Evolutionary conservation across 2,329 filamentous ascomycete species (phyloP).

Genomic region (Aspergillus latus): DNA sequence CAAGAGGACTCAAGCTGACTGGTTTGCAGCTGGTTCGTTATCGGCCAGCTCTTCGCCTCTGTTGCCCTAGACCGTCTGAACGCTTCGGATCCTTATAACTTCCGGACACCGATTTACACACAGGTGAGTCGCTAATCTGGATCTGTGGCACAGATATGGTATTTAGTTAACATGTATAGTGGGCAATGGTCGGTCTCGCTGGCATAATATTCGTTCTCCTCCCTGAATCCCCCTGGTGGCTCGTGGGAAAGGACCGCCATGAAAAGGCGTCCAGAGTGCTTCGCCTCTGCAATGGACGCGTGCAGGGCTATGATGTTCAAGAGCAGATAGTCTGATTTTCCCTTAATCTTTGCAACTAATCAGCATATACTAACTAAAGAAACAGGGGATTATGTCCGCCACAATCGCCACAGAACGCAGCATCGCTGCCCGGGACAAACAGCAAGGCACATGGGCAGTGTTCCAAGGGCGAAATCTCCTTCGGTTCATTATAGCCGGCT

Average conservation of each 20-base stretch:
- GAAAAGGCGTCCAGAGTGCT: conserved; percentile 28
- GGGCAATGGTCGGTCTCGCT: conserved; percentile 45
- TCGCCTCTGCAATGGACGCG: conserved; percentile 26
- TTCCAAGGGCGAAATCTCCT: conserved; percentile 41
- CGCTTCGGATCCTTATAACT: conserved; percentile 33
- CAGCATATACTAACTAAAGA: neutral
- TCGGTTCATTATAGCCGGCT: conserved; percentile 39
- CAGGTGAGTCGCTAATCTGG: conserved; percentile 27
- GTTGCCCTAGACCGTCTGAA: conserved; percentile 43
- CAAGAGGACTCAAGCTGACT: neutral
- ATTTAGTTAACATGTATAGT: conserved; percentile 27
- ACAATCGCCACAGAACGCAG: conserved; percentile 36
- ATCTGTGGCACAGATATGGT: neutral
- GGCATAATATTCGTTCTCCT: conserved; percentile 12
- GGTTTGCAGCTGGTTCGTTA: conserved; percentile 40
- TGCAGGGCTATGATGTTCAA: conserved; percentile 34
- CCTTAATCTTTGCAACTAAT: neutral
- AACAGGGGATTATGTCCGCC: conserved; percentile 35
- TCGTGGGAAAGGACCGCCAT: conserved; percentile 7
- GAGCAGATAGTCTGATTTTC: conserved; percentile 31
- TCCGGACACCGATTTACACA: conserved; percentile 44
- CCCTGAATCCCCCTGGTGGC: conserved; percentile 15
- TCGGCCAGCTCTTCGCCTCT: conserved; percentile 46
- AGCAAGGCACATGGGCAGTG: conserved; percentile 34
- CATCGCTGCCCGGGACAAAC: conserved; percentile 29